phyloP scores from a whole-genome alignment of 2,329 filamentous ascomycete species.

The Epichloe amarillans region DNA sequence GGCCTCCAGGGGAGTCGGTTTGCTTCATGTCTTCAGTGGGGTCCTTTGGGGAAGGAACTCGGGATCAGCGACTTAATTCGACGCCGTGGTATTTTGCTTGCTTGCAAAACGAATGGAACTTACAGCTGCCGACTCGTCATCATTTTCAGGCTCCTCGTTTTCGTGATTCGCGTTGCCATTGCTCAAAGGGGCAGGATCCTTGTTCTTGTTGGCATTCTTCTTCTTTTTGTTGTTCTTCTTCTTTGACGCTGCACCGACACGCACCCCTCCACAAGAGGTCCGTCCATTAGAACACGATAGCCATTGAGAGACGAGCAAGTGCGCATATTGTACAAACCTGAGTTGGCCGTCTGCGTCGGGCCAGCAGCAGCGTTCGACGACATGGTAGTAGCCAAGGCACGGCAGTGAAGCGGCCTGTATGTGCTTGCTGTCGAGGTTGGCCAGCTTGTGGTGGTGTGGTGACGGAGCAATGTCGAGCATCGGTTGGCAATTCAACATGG shows the following conservation, averaged over 20 bases:
- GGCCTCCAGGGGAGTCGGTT: slow-evolving; percentile 15
- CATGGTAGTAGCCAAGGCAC: slow-evolving; percentile 19
- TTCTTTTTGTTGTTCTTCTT: slow-evolving; percentile 49
- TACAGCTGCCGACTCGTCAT: slow-evolving; percentile 28
- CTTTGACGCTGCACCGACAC: slow-evolving; percentile 26
- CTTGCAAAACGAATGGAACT: not conserved
- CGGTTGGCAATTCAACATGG: not conserved
- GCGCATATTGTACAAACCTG: slow-evolving; percentile 18
- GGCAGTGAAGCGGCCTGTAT: slow-evolving; percentile 2
- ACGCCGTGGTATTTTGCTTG: not conserved
- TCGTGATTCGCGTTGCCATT: slow-evolving; percentile 19
- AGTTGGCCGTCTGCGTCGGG: slow-evolving; percentile 21
- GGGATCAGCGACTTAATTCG: slow-evolving; percentile 6
- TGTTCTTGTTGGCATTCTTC: slow-evolving; percentile 38
- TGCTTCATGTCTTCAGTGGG: slow-evolving; percentile 13
- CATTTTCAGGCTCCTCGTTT: slow-evolving; percentile 27
- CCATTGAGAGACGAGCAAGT: not conserved
- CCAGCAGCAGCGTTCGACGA: slow-evolving; percentile 25
- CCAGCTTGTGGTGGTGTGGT: slow-evolving; percentile 9
- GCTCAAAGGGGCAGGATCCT: slow-evolving; percentile 23
- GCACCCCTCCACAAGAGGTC: slow-evolving; percentile 2
- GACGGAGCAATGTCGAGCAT: slow-evolving; percentile 6
- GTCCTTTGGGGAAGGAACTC: slow-evolving; percentile 12
- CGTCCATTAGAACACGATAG: slow-evolving; percentile 18
- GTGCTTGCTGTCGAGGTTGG: slow-evolving; percentile 7